Percentiles rank a stretch among this genome's conserved stretches.
These are phyloP conservation scores for Exophiala oligosperma DNA, from an alignment of 2,329 filamentous ascomycete genomes.

Conservation along the genomic window DNA sequence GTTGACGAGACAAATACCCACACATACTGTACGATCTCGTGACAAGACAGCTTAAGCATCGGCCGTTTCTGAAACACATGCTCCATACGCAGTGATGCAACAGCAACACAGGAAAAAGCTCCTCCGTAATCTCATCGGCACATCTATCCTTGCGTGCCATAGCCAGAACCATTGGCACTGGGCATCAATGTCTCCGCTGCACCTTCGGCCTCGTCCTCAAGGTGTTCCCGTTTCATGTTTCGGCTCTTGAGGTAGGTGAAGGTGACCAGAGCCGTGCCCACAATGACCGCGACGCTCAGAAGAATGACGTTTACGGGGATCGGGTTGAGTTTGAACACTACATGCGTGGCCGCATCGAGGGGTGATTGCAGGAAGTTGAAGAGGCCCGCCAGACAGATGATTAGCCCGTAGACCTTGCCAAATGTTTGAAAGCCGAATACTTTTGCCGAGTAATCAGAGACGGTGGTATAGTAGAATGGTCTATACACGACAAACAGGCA, in stretches of 20 bases:
- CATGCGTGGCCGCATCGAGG: conserved; percentile 75
- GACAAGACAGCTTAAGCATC: neutral
- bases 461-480: conserved; percentile 30
- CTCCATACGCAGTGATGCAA: neutral
- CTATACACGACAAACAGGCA: conserved; percentile 59
- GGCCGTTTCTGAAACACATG: too few relatives aligned
- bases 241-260: conserved; percentile 55
- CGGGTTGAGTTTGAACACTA: conserved; percentile 69
- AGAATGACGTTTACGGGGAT: conserved; percentile 74
- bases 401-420: conserved; percentile 88
- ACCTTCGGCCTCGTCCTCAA: conserved; percentile 31
- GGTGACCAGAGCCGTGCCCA: conserved; percentile 66
- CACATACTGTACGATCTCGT: neutral
- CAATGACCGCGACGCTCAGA: conserved; percentile 58
- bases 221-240: conserved; percentile 28
- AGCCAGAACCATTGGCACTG: conserved; percentile 25
- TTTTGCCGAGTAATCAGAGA: conserved; percentile 77
- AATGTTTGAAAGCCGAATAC: conserved; percentile 92
- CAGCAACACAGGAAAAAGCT: too few relatives aligned
- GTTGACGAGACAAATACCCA: neutral
- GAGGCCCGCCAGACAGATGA: conserved; percentile 81
- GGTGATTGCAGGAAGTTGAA: conserved; percentile 82
- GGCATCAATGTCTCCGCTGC: conserved; percentile 29
- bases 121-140: too few relatives aligned
- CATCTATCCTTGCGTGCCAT: conserved; percentile 20